Evolutionary conservation across 805 yeast species (phyloP).

Genomic region (Yarrowia sp.): DNA sequence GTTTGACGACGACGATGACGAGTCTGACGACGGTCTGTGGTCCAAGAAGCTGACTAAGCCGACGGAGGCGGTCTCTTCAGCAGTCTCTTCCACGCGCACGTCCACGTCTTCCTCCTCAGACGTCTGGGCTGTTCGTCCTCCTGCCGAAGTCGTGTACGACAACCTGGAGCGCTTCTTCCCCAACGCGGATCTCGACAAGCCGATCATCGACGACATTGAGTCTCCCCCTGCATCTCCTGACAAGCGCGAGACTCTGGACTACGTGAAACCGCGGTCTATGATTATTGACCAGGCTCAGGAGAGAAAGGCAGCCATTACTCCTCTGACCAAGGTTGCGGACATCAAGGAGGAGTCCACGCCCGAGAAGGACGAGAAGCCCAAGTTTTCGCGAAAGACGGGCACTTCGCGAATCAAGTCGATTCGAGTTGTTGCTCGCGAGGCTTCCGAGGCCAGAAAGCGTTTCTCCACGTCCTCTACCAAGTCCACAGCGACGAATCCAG

Average conservation of each 20-base stretch:
- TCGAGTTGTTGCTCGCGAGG: constrained; percentile 90
- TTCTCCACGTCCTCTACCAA: constrained; percentile 31
- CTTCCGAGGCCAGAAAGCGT: constrained; percentile 58
- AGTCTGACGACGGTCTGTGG: constrained; percentile 58
- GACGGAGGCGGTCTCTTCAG: neutral
- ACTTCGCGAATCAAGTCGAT: constrained; percentile 76
- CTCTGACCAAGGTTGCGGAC: neutral
- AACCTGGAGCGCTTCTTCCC: constrained; percentile 93
- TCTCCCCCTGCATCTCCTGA: constrained; percentile 35
- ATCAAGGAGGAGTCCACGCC: neutral
- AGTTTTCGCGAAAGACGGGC: constrained; percentile 12
- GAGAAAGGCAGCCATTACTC: neutral
- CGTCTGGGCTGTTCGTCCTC: constrained; percentile 80
- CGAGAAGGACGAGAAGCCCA: neutral
- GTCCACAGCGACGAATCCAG: constrained; percentile 30
- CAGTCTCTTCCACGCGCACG: neutral
- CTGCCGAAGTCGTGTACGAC: constrained; percentile 89
- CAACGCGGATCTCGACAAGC: constrained; percentile 84
- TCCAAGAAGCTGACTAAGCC: constrained; percentile 46
- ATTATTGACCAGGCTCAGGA: neutral
- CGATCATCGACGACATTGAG: constrained; percentile 69
- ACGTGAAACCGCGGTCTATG: constrained; percentile 19
- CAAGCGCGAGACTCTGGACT: constrained; percentile 15
- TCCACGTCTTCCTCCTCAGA: constrained; percentile 26
- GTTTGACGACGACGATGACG: constrained; percentile 41